A percentile compares a stretch with the other conserved stretches of the same genome.
phyloP scores from a whole-genome alignment of 2,329 filamentous ascomycete species.

The Colletotrichum neosansevieriae region DNA sequence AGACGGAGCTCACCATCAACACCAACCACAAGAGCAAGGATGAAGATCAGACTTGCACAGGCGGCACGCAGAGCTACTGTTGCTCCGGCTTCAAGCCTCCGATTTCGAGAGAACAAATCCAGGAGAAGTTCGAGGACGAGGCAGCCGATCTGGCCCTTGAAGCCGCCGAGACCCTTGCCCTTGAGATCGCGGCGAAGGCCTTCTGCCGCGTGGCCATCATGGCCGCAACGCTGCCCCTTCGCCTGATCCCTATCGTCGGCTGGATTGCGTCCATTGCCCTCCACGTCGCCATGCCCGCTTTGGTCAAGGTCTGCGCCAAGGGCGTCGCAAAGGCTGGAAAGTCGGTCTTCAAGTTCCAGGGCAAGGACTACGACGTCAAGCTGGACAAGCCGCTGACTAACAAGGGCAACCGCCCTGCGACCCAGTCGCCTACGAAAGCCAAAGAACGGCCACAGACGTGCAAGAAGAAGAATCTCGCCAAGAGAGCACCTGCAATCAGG shows the following conservation, averaged over 20 bases:
- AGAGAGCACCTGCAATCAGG: neutral
- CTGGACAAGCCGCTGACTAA: constrained; percentile 19
- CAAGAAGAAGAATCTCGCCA: neutral
- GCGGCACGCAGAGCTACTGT: neutral
- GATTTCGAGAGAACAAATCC: constrained; percentile 41
- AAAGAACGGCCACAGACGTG: constrained; percentile 47
- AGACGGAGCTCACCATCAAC: no score
- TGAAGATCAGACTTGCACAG: no score
- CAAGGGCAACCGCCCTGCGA: constrained; percentile 2
- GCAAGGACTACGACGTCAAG: constrained; percentile 26
- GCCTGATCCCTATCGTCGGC: constrained; percentile 29
- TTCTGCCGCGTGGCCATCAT: constrained; percentile 50
- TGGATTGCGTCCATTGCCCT: constrained; percentile 32
- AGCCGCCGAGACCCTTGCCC: constrained; percentile 46
- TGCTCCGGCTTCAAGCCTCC: constrained; percentile 48
- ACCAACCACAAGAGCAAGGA: no score
- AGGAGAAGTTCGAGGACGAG: constrained; percentile 42
- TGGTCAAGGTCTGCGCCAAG: constrained; percentile 43
- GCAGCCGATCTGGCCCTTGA: constrained; percentile 45
- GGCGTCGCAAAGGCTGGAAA: neutral
- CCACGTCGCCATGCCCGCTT: constrained; percentile 46
- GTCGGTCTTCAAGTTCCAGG: constrained; percentile 8
- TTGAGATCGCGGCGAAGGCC: constrained; percentile 50
- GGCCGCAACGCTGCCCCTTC: constrained; percentile 40
- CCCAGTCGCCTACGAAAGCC: constrained; percentile 45